These are phyloP conservation scores for Beauveria pseudobassiana DNA, from an alignment of 2,329 filamentous ascomycete species.

Conservation along the genomic window DNA sequence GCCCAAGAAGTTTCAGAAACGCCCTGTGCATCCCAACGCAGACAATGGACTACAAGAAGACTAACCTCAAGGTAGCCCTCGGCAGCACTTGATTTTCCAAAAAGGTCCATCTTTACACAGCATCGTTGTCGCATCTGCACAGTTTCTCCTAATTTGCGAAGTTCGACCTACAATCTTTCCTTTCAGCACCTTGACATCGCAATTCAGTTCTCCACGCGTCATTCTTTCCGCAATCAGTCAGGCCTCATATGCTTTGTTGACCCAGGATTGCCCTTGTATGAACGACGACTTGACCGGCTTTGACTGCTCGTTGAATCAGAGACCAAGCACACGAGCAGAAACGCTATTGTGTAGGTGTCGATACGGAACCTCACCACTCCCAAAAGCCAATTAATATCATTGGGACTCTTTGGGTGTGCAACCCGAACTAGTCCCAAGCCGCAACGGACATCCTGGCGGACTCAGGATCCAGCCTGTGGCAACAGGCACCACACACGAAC, in stretches of 20 bases:
- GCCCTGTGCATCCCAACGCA: background rate
- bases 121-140: background rate
- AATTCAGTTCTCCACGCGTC: background rate
- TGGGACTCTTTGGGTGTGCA: conserved; percentile 29
- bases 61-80: background rate
- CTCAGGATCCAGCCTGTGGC: conserved; percentile 26
- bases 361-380: background rate
- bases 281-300: background rate
- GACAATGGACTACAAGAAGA: background rate
- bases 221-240: too few relatives aligned
- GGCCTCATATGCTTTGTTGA: too few relatives aligned
- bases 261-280: background rate
- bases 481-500: conserved; percentile 24
- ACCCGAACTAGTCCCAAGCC: conserved; percentile 25
- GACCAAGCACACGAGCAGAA: background rate
- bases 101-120: background rate
- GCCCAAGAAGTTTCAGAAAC: background rate
- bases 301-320: background rate
- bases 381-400: background rate
- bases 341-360: background rate
- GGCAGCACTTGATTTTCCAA: background rate
- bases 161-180: background rate
- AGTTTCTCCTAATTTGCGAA: background rate
- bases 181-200: background rate
- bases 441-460: conserved; percentile 26